phyloP scores from a whole-genome alignment of 306 rosid genomes.

The Lathyrus sativus region DNA sequence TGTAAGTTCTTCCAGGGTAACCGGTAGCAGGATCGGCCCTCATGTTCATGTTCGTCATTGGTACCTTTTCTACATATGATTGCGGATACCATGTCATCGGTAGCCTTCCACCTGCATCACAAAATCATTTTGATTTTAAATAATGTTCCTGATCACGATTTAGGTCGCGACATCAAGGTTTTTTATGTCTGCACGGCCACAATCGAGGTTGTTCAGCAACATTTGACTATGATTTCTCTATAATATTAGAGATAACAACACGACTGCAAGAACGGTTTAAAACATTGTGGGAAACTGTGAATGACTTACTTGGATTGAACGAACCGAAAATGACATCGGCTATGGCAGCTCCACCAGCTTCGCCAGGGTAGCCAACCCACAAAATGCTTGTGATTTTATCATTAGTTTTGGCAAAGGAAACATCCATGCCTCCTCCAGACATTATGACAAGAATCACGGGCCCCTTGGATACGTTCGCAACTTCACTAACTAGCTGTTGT shows the following conservation, averaged over 20 bases:
- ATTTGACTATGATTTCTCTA: not conserved
- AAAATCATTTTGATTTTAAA: not conserved
- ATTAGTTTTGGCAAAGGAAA: slow-evolving; percentile 75
- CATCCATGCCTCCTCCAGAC: slow-evolving; percentile 98
- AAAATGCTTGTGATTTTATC: slow-evolving; percentile 83
- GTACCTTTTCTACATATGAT: slow-evolving; percentile 75
- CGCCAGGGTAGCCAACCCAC: slow-evolving; percentile 98
- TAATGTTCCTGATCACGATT: not conserved
- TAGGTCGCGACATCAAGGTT: not conserved
- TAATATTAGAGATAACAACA: not conserved
- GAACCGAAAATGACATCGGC: slow-evolving; percentile 88
- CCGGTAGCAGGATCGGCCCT: slow-evolving; percentile 76
- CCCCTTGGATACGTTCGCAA: slow-evolving; percentile 83
- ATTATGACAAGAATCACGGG: slow-evolving; percentile 89
- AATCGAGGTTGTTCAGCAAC: not conserved
- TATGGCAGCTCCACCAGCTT: slow-evolving; percentile 98
- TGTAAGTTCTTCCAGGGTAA: slow-evolving; percentile 81
- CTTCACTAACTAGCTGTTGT: slow-evolving; percentile 61
- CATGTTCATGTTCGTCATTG: slow-evolving; percentile 98
- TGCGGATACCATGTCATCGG: slow-evolving; percentile 99
- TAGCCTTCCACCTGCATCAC: slow-evolving; percentile 79
- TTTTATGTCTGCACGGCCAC: not conserved
- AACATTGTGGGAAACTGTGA: not conserved
- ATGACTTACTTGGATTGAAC: slow-evolving; percentile 77
- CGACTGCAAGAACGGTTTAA: not conserved